A percentile compares a stretch with the other conserved stretches of the same genome.
phyloP scores from a whole-genome alignment of 768 basidiomycete species.

The Xanthoconium purpureum region DNA sequence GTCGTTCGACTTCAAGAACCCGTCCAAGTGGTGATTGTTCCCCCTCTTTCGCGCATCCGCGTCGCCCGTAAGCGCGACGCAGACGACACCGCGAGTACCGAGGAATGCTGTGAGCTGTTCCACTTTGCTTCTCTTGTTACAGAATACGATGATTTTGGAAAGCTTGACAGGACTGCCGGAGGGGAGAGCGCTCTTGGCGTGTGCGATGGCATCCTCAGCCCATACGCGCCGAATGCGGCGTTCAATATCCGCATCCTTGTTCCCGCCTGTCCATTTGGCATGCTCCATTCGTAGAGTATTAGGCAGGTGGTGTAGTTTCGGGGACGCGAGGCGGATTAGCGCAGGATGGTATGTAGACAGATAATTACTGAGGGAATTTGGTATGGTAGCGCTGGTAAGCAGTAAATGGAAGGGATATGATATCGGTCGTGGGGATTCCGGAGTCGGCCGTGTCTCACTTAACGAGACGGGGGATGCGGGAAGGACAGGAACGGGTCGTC shows the following conservation, averaged over 20 bases:
- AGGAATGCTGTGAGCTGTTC: constrained; percentile 59
- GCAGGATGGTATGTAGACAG: constrained; percentile 59
- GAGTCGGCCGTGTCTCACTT: neutral
- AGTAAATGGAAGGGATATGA: constrained; percentile 78
- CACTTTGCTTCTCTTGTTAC: constrained; percentile 72
- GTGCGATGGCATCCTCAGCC: constrained; percentile 54
- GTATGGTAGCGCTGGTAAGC: constrained; percentile 85
- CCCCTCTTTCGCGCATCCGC: constrained; percentile 59
- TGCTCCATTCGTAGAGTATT: constrained; percentile 67
- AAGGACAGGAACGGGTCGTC: constrained; percentile 19
- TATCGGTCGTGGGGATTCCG: constrained; percentile 14
- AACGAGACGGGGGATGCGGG: constrained; percentile 20
- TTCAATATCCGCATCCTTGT: constrained; percentile 77
- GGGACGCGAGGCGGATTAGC: constrained; percentile 74
- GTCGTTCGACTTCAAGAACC: constrained; percentile 52
- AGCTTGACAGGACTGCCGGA: constrained; percentile 31
- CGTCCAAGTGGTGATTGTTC: constrained; percentile 71
- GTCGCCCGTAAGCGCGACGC: constrained; percentile 62
- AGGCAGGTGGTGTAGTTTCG: constrained; percentile 77
- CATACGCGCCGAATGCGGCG: constrained; percentile 71
- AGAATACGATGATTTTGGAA: constrained; percentile 78
- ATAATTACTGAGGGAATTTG: constrained; percentile 65
- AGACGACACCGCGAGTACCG: constrained; percentile 56
- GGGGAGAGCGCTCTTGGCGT: constrained; percentile 25
- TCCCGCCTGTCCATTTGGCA: constrained; percentile 73